Percentiles rank a stretch among this genome's conserved stretches.
phyloP scores from a whole-genome alignment of 495 filamentous ascomycete genomes.

The Articulospora tetracladia region DNA sequence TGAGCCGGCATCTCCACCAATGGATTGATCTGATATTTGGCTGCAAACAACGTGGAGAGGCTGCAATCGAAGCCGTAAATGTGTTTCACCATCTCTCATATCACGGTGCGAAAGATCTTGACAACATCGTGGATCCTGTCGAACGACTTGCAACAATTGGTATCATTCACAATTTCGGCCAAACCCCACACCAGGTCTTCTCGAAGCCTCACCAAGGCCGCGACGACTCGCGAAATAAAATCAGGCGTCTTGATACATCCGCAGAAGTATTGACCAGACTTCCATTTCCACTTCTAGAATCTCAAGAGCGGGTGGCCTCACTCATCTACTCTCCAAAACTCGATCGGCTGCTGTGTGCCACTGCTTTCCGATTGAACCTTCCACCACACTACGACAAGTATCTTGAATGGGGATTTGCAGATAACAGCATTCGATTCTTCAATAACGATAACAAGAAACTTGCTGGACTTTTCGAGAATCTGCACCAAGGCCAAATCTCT shows the following conservation, averaged over 20 bases:
- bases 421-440: slow-evolving; percentile 89
- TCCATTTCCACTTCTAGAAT: slow-evolving; percentile 80
- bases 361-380: slow-evolving; percentile 77
- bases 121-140: slow-evolving; percentile 82
- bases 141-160: slow-evolving; percentile 84
- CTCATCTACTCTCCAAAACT: slow-evolving; percentile 74
- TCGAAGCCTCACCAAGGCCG: slow-evolving; percentile 68
- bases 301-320: slow-evolving; percentile 72
- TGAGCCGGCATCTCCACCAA: slow-evolving; percentile 82
- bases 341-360: slow-evolving; percentile 81
- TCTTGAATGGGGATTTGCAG: slow-evolving; percentile 94
- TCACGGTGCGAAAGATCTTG: slow-evolving; percentile 87
- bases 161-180: slow-evolving; percentile 97
- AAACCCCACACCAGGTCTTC: slow-evolving; percentile 95
- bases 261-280: slow-evolving; percentile 74
- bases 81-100: slow-evolving; percentile 96
- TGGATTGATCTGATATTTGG: slow-evolving; percentile 98
- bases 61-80: slow-evolving; percentile 85
- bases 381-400: slow-evolving; percentile 85
- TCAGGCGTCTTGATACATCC: slow-evolving; percentile 70
- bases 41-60: slow-evolving; percentile 90
- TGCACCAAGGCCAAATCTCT: slow-evolving; percentile 85
- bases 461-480: slow-evolving; percentile 85
- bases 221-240: slow-evolving; percentile 59
- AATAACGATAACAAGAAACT: slow-evolving; percentile 48